These are phyloP conservation scores for Penicillium sp. DNA, from an alignment of 2,329 filamentous ascomycete species.

Conservation along the genomic window DNA sequence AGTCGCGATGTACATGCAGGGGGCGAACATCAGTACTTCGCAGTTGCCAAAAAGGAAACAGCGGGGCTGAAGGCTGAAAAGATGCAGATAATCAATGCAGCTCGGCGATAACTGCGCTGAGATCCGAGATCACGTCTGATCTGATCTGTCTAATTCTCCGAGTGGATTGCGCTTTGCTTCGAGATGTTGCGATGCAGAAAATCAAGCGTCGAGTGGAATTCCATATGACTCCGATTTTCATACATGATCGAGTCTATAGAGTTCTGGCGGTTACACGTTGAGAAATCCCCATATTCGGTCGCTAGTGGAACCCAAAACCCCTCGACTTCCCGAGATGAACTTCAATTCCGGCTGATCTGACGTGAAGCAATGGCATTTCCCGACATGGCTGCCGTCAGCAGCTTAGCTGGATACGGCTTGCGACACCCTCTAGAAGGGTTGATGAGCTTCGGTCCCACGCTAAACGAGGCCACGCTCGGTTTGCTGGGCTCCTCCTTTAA, in stretches of 20 bases:
- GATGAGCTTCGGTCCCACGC: slow-evolving; percentile 31
- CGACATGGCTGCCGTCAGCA: slow-evolving; percentile 11
- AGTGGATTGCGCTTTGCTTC: background rate
- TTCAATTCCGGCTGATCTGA: background rate
- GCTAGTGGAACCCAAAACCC: slow-evolving; percentile 1
- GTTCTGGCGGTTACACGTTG: too few species aligned
- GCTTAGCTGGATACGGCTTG: slow-evolving; percentile 21
- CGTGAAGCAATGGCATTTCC: slow-evolving; percentile 14
- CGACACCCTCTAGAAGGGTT: slow-evolving; percentile 29
- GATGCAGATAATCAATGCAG: too few species aligned
- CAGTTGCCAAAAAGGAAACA: background rate
- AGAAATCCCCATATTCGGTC: background rate
- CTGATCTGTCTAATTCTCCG: background rate
- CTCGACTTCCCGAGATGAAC: background rate
- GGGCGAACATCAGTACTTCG: background rate
- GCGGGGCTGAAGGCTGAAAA: background rate
- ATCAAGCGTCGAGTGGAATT: background rate
- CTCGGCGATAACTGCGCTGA: too few species aligned
- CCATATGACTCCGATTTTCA: background rate
- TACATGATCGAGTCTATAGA: background rate
- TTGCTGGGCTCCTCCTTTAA: slow-evolving; percentile 35
- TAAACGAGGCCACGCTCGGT: slow-evolving; percentile 34
- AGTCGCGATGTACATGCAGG: background rate
- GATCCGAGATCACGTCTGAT: background rate
- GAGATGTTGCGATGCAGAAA: background rate